phyloP scores from a whole-genome alignment of 345 rosid species.

The Euphorbia lathyris region DNA sequence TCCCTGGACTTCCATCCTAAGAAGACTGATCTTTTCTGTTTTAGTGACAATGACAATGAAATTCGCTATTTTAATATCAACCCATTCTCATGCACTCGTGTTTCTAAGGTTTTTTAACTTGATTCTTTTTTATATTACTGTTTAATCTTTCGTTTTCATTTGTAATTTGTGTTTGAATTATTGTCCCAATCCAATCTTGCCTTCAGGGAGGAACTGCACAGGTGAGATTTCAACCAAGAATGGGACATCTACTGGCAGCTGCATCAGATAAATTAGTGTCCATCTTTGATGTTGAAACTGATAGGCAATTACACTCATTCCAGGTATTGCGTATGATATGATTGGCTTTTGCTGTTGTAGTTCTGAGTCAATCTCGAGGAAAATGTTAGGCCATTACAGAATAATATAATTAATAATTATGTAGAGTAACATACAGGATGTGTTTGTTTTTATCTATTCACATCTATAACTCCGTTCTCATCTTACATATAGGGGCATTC shows the following conservation, averaged over 20 bases:
- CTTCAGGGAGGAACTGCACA: slow-evolving; percentile 51
- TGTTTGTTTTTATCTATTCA: neutral
- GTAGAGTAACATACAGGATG: neutral
- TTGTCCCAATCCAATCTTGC: neutral
- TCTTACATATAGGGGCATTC: slow-evolving; percentile 46
- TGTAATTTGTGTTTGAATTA: neutral
- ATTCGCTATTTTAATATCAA: slow-evolving; percentile 54
- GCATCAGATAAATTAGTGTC: slow-evolving; percentile 60
- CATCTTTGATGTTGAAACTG: slow-evolving; percentile 57
- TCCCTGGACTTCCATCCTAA: slow-evolving; percentile 72
- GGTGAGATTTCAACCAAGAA: slow-evolving; percentile 67
- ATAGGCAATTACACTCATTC: slow-evolving; percentile 37
- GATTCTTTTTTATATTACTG: neutral
- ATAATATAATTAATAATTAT: neutral
- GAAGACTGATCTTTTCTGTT: slow-evolving; percentile 60
- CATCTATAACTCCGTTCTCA: neutral
- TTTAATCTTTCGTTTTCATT: neutral
- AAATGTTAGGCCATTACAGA: neutral
- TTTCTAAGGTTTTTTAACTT: slow-evolving; percentile 43
- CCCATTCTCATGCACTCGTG: slow-evolving; percentile 40
- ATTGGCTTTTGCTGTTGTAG: neutral
- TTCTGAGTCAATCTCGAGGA: neutral
- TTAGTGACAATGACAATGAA: slow-evolving; percentile 51
- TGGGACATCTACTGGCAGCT: slow-evolving; percentile 59
- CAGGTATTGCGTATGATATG: slow-evolving; percentile 36